Evolutionary conservation across 805 yeast species (phyloP).

Genomic region (Metschnikowia koreensis): DNA sequence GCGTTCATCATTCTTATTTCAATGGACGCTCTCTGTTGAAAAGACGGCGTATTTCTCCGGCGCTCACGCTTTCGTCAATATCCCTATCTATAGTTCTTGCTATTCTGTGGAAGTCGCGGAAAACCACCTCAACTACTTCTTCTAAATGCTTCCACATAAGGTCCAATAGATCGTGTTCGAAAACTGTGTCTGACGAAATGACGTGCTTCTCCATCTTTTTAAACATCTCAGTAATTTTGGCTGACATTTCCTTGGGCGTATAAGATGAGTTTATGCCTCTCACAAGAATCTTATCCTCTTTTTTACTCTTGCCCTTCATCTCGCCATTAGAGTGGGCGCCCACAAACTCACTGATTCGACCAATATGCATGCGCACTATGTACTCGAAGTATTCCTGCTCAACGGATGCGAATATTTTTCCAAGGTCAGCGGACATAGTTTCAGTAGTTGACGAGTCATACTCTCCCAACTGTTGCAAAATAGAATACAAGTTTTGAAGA

Average conservation of each 20-base stretch:
- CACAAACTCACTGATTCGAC: slow-evolving; percentile 65
- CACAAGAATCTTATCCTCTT: slow-evolving; percentile 59
- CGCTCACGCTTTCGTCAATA: slow-evolving; percentile 48
- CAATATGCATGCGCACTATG: slow-evolving; percentile 49
- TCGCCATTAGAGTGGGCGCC: slow-evolving; percentile 55
- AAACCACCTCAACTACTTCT: slow-evolving; percentile 55
- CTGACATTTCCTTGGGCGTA: slow-evolving; percentile 56
- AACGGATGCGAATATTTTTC: slow-evolving; percentile 26
- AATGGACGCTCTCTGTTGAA: slow-evolving; percentile 26
- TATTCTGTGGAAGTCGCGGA: slow-evolving; percentile 52
- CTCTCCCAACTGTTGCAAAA: slow-evolving; percentile 33
- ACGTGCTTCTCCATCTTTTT: slow-evolving; percentile 58
- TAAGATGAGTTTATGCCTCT: slow-evolving; percentile 55
- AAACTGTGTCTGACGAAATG: slow-evolving; percentile 34
- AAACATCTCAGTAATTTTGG: slow-evolving; percentile 54
- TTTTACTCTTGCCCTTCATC: slow-evolving; percentile 58
- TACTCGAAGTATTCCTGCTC: slow-evolving; percentile 34
- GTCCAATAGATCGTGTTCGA: slow-evolving; percentile 54
- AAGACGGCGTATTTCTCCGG: slow-evolving; percentile 55
- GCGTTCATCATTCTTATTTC: background rate
- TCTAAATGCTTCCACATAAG: slow-evolving; percentile 72
- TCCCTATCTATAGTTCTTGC: slow-evolving; percentile 54
- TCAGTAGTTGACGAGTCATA: slow-evolving; percentile 24
- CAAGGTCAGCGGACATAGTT: slow-evolving; percentile 25
- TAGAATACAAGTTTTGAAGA: slow-evolving; percentile 37